Base-by-base conservation (phyloP, 306 rosid species). In the Fragaria vesca region DNA sequence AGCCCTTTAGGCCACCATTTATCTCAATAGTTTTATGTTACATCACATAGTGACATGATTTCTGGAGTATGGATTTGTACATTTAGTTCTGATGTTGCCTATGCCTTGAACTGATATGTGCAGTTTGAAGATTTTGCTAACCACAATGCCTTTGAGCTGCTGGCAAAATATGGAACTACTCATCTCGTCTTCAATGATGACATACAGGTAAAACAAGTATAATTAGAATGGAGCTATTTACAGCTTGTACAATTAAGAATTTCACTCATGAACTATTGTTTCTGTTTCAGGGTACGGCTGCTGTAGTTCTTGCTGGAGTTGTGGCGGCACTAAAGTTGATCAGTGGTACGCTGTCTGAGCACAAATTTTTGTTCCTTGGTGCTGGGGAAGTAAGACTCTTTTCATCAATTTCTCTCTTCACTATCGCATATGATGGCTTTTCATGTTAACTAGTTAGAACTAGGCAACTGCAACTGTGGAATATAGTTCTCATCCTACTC, bases 61-160 rank as follows among this genome's bases (percentile, higher is more conserved):
- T 70, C 32, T 66, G 28, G 46, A 62, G 63, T 74, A 61, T 9
- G 73, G 70, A 8, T 51, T n/a, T 69, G 16, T 82, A 38, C 40
- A 46, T 36, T 61, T 66, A 50, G n/a, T 76, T 76, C 79, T 76
- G 3, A 47, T 65, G 40, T 55, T 69, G 72, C 78, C 81, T 84
- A 36, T 69, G 75, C 30, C 67, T 76, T 71, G 54, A 26, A 76
- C 72, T 84, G 61, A 68, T 52, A 80, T 80, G 58, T 85, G 63
- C 89, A 96, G 99, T 96, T 91, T 73, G 99, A 96, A 83, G 99
- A 96, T 85, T 96, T 96, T 76, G 99, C 99, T n/a, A 96, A 93
- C 83, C 98, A 93, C 96, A 96, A 96, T 74, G 99, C 99, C 67
- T 96, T 96, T 54, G 98, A 93, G 78, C 85, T 96, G 82, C 97